phyloP scores from a whole-genome alignment of 768 basidiomycete genomes.

The Omphalotus guepiniiformis region DNA sequence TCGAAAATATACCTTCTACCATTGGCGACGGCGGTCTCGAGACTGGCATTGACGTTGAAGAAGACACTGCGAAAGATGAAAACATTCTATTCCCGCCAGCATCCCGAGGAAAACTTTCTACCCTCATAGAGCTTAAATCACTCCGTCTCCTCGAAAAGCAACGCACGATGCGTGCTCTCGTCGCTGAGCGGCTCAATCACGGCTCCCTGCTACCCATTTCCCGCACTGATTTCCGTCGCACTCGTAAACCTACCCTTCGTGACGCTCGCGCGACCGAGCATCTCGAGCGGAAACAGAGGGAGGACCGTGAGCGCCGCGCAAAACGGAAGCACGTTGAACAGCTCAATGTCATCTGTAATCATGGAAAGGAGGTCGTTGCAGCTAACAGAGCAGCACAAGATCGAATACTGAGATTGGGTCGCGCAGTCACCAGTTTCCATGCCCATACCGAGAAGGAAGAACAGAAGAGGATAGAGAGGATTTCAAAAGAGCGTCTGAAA shows the following conservation, averaged over 20 bases:
- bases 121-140: slow-evolving; percentile 89
- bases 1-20: slow-evolving; percentile 74
- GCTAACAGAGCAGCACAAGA: slow-evolving; percentile 61
- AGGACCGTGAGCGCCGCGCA: slow-evolving; percentile 88
- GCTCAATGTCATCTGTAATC: slow-evolving; percentile 77
- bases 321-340: slow-evolving; percentile 98
- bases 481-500: slow-evolving; percentile 96
- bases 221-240: slow-evolving; percentile 85
- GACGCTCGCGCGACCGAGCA: slow-evolving; percentile 89
- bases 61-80: slow-evolving; percentile 19
- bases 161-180: slow-evolving; percentile 75
- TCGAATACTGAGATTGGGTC: slow-evolving; percentile 70
- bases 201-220: slow-evolving; percentile 88
- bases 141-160: slow-evolving; percentile 90
- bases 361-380: slow-evolving; percentile 73
- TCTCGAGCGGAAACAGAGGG: slow-evolving; percentile 85
- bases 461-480: slow-evolving; percentile 92
- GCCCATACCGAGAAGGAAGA: slow-evolving; percentile 94
- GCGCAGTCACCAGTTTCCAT: slow-evolving; percentile 81
- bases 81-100: slow-evolving; percentile 35
- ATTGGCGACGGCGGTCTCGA: slow-evolving; percentile 74
- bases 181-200: slow-evolving; percentile 84
- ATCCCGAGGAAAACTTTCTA: slow-evolving; percentile 79
- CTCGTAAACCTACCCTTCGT: slow-evolving; percentile 79
- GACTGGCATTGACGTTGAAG: slow-evolving; percentile 33